Base-by-base conservation (phyloP, 139 green algal genomes). In the Picochlorum costavermella region DNA sequence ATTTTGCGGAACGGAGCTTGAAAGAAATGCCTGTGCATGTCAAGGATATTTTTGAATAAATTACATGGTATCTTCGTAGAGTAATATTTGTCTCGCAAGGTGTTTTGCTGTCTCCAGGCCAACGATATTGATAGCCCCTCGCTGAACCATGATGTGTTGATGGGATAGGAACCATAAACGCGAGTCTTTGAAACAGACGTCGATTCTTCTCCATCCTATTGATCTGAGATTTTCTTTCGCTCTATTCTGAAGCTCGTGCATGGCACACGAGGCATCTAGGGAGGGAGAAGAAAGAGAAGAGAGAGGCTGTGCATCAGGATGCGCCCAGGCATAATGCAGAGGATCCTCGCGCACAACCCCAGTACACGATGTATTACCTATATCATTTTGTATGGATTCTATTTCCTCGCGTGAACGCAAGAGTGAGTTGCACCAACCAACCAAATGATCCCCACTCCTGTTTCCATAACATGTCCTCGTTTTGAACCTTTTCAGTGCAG, bases 381-480 rank as follows among this genome's bases (percentile, higher is more conserved):
- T 45, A 12, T 83, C 84, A 64, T 92, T 75, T 8, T 40, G 33
- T 40, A 40, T 40, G 3, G 8, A 40, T 40, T 40, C 33, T 40
- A 40, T 13, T 67, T 88, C 56, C 33, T 79, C 23, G 17, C 82
- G 61, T 53, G 67, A 70, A 23, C 86, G 74, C 30, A 95, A 72
- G 5, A 64, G 81, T 56, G 66, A 71, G 73, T 94, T 94, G 59
- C 85, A 75, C 86, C 83, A 95, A 3, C 83, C 81, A 50, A 95
- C 88, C 36, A 94, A 71, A 69, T 91, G 83, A 71, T 93, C 86
- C 2, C 72, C 70, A 20, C 60, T 72, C 63, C 48, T 75, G 74
- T 92, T 92, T 50, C 84, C 85, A 48, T 88, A 90, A 23, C 63
- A 72, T 3, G 87, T 92, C 6, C 83, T 71, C 0, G 72, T 88